phyloP scores from a whole-genome alignment of 306 rosid species.

The Cercis canadensis region DNA sequence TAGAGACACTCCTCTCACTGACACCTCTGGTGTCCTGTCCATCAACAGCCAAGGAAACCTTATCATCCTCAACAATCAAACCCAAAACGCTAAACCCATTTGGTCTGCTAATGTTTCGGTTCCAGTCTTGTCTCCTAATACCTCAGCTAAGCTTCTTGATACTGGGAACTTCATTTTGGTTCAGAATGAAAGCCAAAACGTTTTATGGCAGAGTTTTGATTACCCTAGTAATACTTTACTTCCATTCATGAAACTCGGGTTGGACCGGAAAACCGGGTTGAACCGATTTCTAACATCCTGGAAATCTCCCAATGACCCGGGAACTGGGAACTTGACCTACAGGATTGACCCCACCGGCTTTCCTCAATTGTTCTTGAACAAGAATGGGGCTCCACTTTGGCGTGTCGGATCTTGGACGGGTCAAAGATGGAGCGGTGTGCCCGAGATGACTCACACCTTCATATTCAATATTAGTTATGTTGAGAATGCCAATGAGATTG shows the following conservation, averaged over 20 bases:
- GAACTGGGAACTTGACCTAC: constrained; percentile 43
- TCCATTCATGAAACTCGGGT: constrained; percentile 52
- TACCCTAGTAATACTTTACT: constrained; percentile 48
- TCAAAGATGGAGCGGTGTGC: constrained; percentile 49
- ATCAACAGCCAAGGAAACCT: constrained; percentile 41
- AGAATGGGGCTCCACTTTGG: neutral
- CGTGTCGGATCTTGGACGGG: constrained; percentile 55
- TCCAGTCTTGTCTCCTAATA: neutral
- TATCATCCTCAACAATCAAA: constrained; percentile 17
- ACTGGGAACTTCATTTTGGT: constrained; percentile 50
- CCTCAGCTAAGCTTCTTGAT: constrained; percentile 47
- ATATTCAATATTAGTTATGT: constrained; percentile 37
- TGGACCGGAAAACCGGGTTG: constrained; percentile 40
- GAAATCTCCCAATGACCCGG: constrained; percentile 45
- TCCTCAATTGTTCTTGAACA: constrained; percentile 39
- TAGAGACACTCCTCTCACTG: constrained; percentile 49
- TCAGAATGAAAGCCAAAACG: neutral
- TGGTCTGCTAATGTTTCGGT: constrained; percentile 14
- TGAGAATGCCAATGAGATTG: constrained; percentile 21
- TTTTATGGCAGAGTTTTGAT: constrained; percentile 65
- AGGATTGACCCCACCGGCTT: constrained; percentile 40
- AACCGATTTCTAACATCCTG: constrained; percentile 45
- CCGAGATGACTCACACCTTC: constrained; percentile 45
- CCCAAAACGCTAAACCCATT: constrained; percentile 11
- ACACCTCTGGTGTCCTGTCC: constrained; percentile 45